A percentile compares a stretch with the other conserved stretches of the same genome.
Conservation (phyloP, 202 grass and related monocot genomes). For the Panicum virgatum region DNA sequence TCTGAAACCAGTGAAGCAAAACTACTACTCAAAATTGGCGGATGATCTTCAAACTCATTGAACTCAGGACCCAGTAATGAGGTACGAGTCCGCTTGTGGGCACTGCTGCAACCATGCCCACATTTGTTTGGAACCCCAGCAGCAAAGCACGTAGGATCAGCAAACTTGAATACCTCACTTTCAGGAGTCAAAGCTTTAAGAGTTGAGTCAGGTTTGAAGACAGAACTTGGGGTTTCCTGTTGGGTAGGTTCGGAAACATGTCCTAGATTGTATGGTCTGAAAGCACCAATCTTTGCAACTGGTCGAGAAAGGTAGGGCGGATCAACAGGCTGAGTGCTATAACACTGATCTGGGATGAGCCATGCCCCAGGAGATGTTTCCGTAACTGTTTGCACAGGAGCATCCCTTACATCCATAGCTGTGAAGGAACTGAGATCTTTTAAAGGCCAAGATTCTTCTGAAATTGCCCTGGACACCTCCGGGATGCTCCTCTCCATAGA, state of each 20-base stretch:
- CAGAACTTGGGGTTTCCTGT: constrained; percentile 28
- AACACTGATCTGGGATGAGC: background rate
- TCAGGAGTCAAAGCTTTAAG: constrained; percentile 43
- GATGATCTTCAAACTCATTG: constrained; percentile 77
- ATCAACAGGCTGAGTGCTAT: constrained; percentile 40
- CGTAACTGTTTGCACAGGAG: constrained; percentile 41
- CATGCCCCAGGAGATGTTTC: constrained; percentile 37
- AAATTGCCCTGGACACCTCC: constrained; percentile 45
- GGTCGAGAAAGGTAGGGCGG: constrained; percentile 68
- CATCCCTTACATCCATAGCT: constrained; percentile 41
- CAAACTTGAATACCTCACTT: constrained; percentile 52
- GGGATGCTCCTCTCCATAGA: constrained; percentile 34
- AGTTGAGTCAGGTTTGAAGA: constrained; percentile 28
- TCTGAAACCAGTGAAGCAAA: constrained; percentile 80
- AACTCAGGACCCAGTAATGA: constrained; percentile 94
- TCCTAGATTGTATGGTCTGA: constrained; percentile 62
- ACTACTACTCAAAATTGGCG: constrained; percentile 62
- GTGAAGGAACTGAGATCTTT: constrained; percentile 53
- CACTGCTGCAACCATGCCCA: constrained; percentile 70
- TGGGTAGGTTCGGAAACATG: constrained; percentile 22
- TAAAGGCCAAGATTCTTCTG: constrained; percentile 48
- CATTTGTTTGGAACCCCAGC: constrained; percentile 79
- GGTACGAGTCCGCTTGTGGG: constrained; percentile 27
- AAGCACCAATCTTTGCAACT: constrained; percentile 78
- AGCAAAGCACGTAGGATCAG: constrained; percentile 46